Conservation (phyloP, 2,329 filamentous ascomycete species). For the Xylaria multiplex region DNA sequence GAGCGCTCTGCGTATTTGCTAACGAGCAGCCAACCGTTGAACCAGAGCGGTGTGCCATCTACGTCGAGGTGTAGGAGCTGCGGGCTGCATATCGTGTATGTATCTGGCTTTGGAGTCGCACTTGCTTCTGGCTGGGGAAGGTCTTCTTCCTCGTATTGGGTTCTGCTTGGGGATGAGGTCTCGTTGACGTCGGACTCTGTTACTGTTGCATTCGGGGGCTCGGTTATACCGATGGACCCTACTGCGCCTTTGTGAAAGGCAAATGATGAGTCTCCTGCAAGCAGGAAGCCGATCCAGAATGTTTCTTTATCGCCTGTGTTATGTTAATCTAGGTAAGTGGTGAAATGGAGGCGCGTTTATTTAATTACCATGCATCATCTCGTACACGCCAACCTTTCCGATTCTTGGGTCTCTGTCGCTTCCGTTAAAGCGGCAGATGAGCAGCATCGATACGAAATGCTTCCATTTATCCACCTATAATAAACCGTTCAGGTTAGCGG, state of each 20-base stretch:
- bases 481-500: slow-evolving; percentile 1
- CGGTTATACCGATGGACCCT: slow-evolving; percentile 49
- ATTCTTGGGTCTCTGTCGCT: slow-evolving; percentile 56
- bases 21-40: slow-evolving; percentile 57
- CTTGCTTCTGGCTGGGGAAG: neutral
- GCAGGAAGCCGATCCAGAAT: slow-evolving; percentile 61
- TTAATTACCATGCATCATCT: slow-evolving; percentile 56
- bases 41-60: slow-evolving; percentile 56
- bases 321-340: slow-evolving; percentile 8
- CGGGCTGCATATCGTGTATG: slow-evolving; percentile 55
- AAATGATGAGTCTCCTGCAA: slow-evolving; percentile 55
- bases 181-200: slow-evolving; percentile 1
- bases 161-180: neutral
- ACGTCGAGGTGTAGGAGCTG: slow-evolving; percentile 57
- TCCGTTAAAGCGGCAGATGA: slow-evolving; percentile 55
- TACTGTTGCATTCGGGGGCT: slow-evolving; percentile 23
- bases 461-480: slow-evolving; percentile 54
- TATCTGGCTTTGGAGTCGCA: slow-evolving; percentile 28
- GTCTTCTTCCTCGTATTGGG: neutral
- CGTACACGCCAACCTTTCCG: slow-evolving; percentile 55
- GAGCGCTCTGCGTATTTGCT: slow-evolving; percentile 55
- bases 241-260: slow-evolving; percentile 55
- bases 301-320: slow-evolving; percentile 58
- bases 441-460: slow-evolving; percentile 56
- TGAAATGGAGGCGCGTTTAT: neutral